These are phyloP conservation scores for Sedum album DNA, from an alignment of 164 flowering plant genomes.

Conservation along the genomic window DNA sequence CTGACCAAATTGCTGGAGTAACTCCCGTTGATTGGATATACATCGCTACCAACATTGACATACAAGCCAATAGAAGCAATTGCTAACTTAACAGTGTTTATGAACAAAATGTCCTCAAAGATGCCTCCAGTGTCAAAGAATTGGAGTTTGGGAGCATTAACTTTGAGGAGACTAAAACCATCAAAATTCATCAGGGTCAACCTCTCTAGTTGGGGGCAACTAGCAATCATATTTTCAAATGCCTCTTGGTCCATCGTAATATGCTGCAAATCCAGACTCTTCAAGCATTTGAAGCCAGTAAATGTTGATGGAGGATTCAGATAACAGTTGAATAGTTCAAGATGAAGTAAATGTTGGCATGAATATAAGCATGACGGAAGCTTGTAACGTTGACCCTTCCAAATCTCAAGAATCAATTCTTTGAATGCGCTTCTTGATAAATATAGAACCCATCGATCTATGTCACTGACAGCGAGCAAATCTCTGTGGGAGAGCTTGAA, in stretches of 20 bases:
- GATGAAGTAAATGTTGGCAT: conserved; percentile 27
- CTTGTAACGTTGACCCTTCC: conserved; percentile 42
- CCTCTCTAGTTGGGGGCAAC: conserved; percentile 42
- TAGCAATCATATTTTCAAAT: conserved; percentile 32
- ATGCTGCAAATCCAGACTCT: conserved; percentile 46
- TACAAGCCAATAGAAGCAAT: conserved; percentile 37
- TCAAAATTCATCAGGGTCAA: conserved; percentile 43
- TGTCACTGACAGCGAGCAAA: conserved; percentile 26
- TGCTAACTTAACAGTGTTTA: conserved; percentile 26
- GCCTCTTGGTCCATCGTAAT: conserved; percentile 32
- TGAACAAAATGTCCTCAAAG: conserved; percentile 31
- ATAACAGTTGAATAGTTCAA: conserved; percentile 42
- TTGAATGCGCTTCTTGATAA: conserved; percentile 36
- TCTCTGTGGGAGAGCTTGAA: conserved; percentile 42
- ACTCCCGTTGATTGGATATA: conserved; percentile 12
- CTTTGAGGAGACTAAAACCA: conserved; percentile 30
- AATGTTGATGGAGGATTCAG: conserved; percentile 33
- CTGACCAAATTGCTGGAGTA: conserved; percentile 29
- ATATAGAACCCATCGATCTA: conserved; percentile 46
- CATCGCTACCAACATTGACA: conserved; percentile 19
- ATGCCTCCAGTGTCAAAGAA: conserved; percentile 39
- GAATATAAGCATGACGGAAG: conserved; percentile 38
- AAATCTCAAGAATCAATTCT: conserved; percentile 39
- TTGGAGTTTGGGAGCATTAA: conserved; percentile 45
- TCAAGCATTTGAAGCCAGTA: conserved; percentile 37